These are phyloP conservation scores for Onygena corvina DNA, from an alignment of 2,329 filamentous ascomycete species.

Conservation along the genomic window DNA sequence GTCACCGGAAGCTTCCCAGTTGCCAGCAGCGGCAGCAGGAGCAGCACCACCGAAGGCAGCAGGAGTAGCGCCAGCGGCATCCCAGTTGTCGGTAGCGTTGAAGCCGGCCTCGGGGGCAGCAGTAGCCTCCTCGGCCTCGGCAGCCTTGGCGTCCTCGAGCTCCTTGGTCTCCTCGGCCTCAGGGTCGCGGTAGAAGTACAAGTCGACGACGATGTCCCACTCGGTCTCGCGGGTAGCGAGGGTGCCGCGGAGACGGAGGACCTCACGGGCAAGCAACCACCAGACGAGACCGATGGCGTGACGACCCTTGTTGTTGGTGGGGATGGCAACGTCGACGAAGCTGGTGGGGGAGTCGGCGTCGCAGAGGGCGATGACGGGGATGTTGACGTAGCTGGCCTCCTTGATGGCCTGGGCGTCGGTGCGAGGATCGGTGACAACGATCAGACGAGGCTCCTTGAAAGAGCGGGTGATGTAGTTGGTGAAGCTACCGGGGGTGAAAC, in stretches of 20 bases:
- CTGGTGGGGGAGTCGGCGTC: slow-evolving; percentile 99
- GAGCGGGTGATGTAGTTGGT: slow-evolving; percentile 99
- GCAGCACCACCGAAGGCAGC: slow-evolving; percentile 54
- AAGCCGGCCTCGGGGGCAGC: slow-evolving; percentile 70
- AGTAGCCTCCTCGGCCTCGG: slow-evolving; percentile 70
- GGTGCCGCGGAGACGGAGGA: slow-evolving; percentile 95
- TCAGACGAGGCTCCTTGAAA: slow-evolving; percentile 99
- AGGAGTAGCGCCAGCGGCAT: slow-evolving; percentile 56
- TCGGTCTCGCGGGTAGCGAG: slow-evolving; percentile 90
- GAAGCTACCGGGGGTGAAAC: slow-evolving; percentile 99
- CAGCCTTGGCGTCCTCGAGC: slow-evolving; percentile 69
- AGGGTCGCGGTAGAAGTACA: slow-evolving; percentile 99
- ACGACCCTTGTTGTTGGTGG: slow-evolving; percentile 99
- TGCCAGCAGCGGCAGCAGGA: slow-evolving; percentile 48
- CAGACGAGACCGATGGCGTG: slow-evolving; percentile 97
- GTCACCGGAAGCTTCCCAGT: slow-evolving; percentile 50
- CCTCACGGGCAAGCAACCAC: slow-evolving; percentile 99
- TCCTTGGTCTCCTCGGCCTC: slow-evolving; percentile 99
- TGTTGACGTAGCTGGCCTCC: slow-evolving; percentile 99
- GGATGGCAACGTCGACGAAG: slow-evolving; percentile 99
- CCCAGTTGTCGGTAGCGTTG: slow-evolving; percentile 66
- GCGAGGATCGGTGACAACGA: slow-evolving; percentile 98
- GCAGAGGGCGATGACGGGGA: slow-evolving; percentile 97
- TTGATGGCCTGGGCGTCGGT: slow-evolving; percentile 99
- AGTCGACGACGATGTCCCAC: slow-evolving; percentile 99